Percentiles rank a stretch among this genome's conserved stretches.
Evolutionary conservation across 2,329 filamentous ascomycete genomes (phyloP).

Genomic region (Paracorniculantispora psalliotae): DNA sequence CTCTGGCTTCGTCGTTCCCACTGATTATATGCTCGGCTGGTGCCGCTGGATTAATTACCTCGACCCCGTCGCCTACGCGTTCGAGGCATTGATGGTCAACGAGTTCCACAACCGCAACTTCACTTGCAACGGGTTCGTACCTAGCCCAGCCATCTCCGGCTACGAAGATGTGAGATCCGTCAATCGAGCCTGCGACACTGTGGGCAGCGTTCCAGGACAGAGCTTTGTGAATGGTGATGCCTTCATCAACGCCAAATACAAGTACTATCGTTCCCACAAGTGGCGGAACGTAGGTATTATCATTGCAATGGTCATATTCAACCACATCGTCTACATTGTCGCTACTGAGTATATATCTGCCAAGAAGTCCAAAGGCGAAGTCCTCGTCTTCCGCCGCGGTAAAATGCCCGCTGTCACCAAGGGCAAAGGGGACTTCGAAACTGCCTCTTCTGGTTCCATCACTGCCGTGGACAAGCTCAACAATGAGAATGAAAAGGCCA

Average conservation of each 20-base stretch:
- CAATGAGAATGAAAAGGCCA: no score
- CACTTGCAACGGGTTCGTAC: conserved; percentile 42
- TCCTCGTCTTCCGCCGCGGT: conserved; percentile 69
- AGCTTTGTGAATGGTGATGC: conserved; percentile 50
- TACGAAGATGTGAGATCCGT: conserved; percentile 31
- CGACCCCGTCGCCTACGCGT: conserved; percentile 73
- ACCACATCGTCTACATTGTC: conserved; percentile 57
- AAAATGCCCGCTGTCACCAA: conserved; percentile 55
- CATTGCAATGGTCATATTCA: conserved; percentile 58
- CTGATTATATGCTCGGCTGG: conserved; percentile 71
- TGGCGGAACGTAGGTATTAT: conserved; percentile 72
- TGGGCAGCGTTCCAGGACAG: conserved; percentile 53
- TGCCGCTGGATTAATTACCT: conserved; percentile 79
- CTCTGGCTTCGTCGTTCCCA: conserved; percentile 64
- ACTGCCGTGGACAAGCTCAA: conserved; percentile 35
- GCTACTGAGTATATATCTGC: conserved; percentile 60
- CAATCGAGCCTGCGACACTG: conserved; percentile 52
- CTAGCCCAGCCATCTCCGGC: conserved; percentile 28
- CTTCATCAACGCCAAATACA: conserved; percentile 51
- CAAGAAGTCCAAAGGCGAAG: conserved; percentile 70
- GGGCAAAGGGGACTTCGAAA: conserved; percentile 57
- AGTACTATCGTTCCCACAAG: conserved; percentile 53
- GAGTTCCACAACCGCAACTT: conserved; percentile 69
- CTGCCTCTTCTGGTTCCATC: conserved; percentile 43
- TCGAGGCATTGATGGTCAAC: conserved; percentile 77